A percentile compares a stretch with the other conserved stretches of the same genome.
phyloP scores from a whole-genome alignment of 2,329 filamentous ascomycete genomes.

The Emydomyces testavorans region DNA sequence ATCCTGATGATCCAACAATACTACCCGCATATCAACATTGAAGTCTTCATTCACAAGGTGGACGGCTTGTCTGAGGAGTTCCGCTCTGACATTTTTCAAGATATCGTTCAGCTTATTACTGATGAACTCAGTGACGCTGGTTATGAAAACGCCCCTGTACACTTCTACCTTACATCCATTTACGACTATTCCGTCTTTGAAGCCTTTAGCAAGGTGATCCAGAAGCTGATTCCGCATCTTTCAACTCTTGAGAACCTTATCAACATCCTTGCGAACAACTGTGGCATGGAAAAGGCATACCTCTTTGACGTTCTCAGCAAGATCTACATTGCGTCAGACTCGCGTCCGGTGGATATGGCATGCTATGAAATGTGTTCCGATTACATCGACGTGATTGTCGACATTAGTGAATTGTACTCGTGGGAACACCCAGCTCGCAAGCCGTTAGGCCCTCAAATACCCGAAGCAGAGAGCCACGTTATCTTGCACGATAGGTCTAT shows the following conservation, averaged over 20 bases:
- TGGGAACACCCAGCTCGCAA: conserved; percentile 45
- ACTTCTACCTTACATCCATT: conserved; percentile 92
- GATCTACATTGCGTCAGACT: conserved; percentile 96
- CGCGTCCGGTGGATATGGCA: conserved; percentile 81
- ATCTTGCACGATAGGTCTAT: conserved; percentile 49
- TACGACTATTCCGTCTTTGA: conserved; percentile 99
- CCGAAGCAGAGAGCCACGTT: conserved; percentile 51
- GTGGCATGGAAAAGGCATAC: conserved; percentile 94
- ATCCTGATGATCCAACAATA: conserved; percentile 79
- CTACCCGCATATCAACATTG: conserved; percentile 90
- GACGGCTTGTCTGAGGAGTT: conserved; percentile 96
- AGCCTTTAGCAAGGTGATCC: conserved; percentile 95
- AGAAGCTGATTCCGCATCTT: conserved; percentile 88
- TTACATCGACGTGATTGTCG: conserved; percentile 96
- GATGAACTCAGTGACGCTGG: conserved; percentile 90
- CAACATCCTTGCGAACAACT: conserved; percentile 85
- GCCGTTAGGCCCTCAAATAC: conserved; percentile 35
- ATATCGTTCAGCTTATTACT: conserved; percentile 91
- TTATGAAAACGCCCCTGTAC: conserved; percentile 85
- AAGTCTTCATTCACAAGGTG: conserved; percentile 98
- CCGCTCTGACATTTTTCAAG: conserved; percentile 87
- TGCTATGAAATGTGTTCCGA: conserved; percentile 98
- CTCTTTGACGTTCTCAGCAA: conserved; percentile 96
- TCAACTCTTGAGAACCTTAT: conserved; percentile 87
- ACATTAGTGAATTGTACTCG: conserved; percentile 90